phyloP scores from a whole-genome alignment of 306 rosid species.

The Trifolium dubium region DNA sequence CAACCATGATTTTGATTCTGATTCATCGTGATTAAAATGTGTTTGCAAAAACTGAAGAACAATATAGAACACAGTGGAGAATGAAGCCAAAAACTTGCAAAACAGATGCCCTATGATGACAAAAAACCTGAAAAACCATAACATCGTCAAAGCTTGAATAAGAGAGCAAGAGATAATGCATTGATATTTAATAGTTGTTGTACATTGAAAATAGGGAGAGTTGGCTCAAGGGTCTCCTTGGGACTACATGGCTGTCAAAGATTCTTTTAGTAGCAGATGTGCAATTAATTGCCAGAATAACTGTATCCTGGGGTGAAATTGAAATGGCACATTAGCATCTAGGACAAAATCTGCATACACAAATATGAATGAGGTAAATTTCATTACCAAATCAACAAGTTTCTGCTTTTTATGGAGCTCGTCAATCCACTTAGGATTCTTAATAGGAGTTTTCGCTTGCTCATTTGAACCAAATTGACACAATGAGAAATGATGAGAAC shows the following conservation, averaged over 20 bases:
- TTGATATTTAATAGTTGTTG: conserved; percentile 17
- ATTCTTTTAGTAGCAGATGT: conserved; percentile 58
- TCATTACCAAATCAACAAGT: conserved; percentile 69
- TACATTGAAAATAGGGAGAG: conserved; percentile 52
- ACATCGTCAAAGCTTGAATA: conserved; percentile 42
- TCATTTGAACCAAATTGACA: conserved; percentile 50
- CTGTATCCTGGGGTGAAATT: conserved; percentile 62
- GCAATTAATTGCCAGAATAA: conserved; percentile 81
- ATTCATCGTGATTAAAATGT: conserved; percentile 40
- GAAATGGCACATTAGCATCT: conserved; percentile 38
- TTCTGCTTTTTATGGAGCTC: conserved; percentile 66
- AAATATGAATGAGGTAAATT: conserved; percentile 42
- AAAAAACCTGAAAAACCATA: conserved; percentile 67
- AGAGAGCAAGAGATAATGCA: conserved; percentile 20
- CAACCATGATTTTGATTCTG: conserved; percentile 62
- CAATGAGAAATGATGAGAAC: conserved; percentile 76
- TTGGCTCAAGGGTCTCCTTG: conserved; percentile 52
- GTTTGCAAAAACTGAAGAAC: conserved; percentile 65
- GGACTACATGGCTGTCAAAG: conserved; percentile 51
- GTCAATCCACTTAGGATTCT: conserved; percentile 80
- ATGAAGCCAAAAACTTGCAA: conserved; percentile 65
- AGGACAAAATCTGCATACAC: conserved; percentile 26
- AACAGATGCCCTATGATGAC: conserved; percentile 61
- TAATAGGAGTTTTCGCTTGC: conserved; percentile 53
- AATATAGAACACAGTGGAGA: conserved; percentile 65